Evolutionary conservation across 1,139 yeast genomes (phyloP), one percentile per base, ranked within the genome.

Genomic region (Blastobotrys elegans): DNA sequence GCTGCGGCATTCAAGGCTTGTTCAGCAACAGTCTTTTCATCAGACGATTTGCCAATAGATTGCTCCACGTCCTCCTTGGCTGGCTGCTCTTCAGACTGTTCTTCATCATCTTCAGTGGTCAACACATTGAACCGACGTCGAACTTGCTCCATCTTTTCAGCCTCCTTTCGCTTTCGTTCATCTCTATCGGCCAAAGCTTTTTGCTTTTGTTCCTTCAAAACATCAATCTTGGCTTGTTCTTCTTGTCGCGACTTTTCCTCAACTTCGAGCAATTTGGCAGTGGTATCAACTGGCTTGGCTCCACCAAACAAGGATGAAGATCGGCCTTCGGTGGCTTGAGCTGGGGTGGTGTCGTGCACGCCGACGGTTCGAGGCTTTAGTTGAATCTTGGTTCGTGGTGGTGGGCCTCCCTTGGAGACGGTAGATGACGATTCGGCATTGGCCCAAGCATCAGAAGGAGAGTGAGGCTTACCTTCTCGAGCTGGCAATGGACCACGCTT

Each of bases 51-150:
- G 34, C 74, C 71, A 44, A 80, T 69, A 32, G 47, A 49, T 13
- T 50, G 54, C 21, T 43, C 38, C 71, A 70, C 56, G 40, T 61
- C 56, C 26, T 56, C 55, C 49, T 55, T 62, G 43, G 50, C 50
- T 17, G 54, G 52, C 14, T 45, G 55, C 18, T 54, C 58, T 22
- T 57, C 64, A 52, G 62, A 67, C 40, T 66, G 72, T 44, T 68
- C 75, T 4, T 79, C 85, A 18, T 81, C 88, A 31, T 77, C 85
- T 45, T 83, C 90, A 49, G 73, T 71, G 46, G 79, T 74, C 65
- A 88, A 75, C 35, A 86, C 87, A 53, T 81, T 77, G 63, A 75
- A 88, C 17, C 69, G 59, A 52, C 59, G 57, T 40, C 61, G 54
- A 37, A 59, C 52, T 46, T 51, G 54, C 46, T 58, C 61, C 31